Evolutionary conservation across 169 alveolate species (phyloP).

Genomic region (Plasmodium inui): DNA sequence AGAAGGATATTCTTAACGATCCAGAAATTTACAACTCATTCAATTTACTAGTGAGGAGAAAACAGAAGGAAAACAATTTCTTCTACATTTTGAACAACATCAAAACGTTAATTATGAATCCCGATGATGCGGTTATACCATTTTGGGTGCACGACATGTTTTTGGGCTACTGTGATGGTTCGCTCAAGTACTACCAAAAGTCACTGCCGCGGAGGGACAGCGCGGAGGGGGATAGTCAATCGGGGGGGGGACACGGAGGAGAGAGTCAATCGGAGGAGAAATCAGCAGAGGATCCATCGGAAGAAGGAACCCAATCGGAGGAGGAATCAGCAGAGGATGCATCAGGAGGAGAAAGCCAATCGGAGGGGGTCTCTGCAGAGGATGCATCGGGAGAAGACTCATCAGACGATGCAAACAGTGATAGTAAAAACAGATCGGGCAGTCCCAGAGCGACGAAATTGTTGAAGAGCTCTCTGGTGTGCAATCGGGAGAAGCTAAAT

Average conservation of each 20-base stretch:
- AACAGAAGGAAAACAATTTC: slow-evolving; percentile 92
- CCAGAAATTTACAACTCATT: slow-evolving; percentile 88
- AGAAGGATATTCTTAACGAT: slow-evolving; percentile 83
- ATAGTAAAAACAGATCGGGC: neutral
- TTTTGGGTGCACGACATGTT: slow-evolving; percentile 86
- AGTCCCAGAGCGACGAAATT: neutral
- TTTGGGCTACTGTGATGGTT: slow-evolving; percentile 87
- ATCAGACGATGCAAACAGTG: neutral
- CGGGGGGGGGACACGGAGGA: neutral
- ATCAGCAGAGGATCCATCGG: neutral
- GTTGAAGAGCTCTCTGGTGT: neutral
- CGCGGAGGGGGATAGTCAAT: slow-evolving; percentile 27
- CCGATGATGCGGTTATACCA: slow-evolving; percentile 84
- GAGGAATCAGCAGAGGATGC: neutral
- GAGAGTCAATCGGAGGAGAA: slow-evolving; percentile 44
- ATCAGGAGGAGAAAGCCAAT: neutral
- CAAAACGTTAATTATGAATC: slow-evolving; percentile 86
- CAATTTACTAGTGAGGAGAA: slow-evolving; percentile 90
- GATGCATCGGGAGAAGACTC: neutral
- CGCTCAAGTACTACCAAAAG: slow-evolving; percentile 78
- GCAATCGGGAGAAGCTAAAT: slow-evolving; percentile 21
- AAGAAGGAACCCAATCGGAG: neutral
- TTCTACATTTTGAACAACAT: slow-evolving; percentile 89
- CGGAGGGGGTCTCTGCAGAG: neutral
- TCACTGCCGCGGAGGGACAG: slow-evolving; percentile 57